Percentiles rank a stretch among this genome's conserved stretches.
Evolutionary conservation across 371 early-diverging fungal species (phyloP).

Genomic region (Capillidium heterosporum): DNA sequence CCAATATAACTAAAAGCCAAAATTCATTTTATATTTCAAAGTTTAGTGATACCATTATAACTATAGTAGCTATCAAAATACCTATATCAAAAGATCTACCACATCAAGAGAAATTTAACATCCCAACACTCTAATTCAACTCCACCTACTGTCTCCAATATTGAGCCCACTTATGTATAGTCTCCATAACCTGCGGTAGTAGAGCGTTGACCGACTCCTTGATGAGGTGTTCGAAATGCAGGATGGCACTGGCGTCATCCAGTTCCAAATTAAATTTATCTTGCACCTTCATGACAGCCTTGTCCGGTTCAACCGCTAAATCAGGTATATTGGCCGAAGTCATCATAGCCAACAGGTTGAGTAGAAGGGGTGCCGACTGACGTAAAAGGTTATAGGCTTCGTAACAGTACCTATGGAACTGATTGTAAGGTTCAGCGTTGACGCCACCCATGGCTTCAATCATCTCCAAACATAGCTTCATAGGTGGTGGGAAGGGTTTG

Average conservation of each 20-base stretch:
- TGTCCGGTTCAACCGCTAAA: slow-evolving; percentile 91
- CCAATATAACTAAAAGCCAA: too few relatives aligned
- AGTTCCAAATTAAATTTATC: slow-evolving; percentile 85
- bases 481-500: slow-evolving; percentile 96
- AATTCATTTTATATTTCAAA: too few relatives aligned
- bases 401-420: slow-evolving; percentile 80
- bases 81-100: too few relatives aligned
- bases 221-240: slow-evolving; percentile 76
- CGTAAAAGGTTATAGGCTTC: slow-evolving; percentile 83
- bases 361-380: slow-evolving; percentile 78
- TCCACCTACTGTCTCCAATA: slow-evolving; percentile 66
- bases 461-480: slow-evolving; percentile 98
- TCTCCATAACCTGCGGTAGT: slow-evolving; percentile 95
- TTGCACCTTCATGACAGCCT: slow-evolving; percentile 86
- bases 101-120: too few relatives aligned
- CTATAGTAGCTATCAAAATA: too few relatives aligned
- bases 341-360: slow-evolving; percentile 92
- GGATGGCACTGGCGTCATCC: slow-evolving; percentile 85
- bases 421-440: slow-evolving; percentile 53
- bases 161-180: slow-evolving; percentile 86
- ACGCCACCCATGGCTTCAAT: slow-evolving; percentile 96
- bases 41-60: too few relatives aligned
- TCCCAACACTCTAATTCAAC: too few relatives aligned
- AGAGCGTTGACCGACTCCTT: slow-evolving; percentile 84
- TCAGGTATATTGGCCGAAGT: slow-evolving; percentile 86